phyloP scores from a whole-genome alignment of 805 yeast genomes.

The Hanseniaspora hatyaiensis region DNA sequence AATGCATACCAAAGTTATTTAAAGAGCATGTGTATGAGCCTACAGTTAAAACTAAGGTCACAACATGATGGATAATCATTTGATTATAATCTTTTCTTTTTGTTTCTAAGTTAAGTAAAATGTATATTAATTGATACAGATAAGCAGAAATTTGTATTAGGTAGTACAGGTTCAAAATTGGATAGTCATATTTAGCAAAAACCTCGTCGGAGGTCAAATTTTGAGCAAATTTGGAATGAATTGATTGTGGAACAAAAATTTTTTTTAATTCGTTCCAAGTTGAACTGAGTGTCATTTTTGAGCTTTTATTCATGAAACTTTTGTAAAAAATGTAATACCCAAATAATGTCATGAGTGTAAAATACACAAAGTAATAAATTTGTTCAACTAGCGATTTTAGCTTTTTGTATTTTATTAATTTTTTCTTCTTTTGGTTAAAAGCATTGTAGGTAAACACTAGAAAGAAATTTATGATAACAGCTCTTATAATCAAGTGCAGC shows the following conservation, averaged over 20 bases:
- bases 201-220: not conserved
- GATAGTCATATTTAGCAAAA: not conserved
- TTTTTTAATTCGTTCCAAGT: slow-evolving; percentile 6
- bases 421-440: not conserved
- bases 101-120: slow-evolving; percentile 53
- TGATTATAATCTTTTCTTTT: slow-evolving; percentile 72
- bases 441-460: not conserved
- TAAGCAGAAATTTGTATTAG: slow-evolving; percentile 62
- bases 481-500: slow-evolving; percentile 14
- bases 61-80: slow-evolving; percentile 81
- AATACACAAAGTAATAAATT: slow-evolving; percentile 11
- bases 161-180: slow-evolving; percentile 50
- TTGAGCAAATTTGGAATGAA: not conserved
- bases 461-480: slow-evolving; percentile 1
- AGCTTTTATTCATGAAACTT: not conserved
- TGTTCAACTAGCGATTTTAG: slow-evolving; percentile 14
- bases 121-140: slow-evolving; percentile 65
- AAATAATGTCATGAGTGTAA: not conserved
- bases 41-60: slow-evolving; percentile 53
- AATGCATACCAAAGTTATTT: slow-evolving; percentile 42
- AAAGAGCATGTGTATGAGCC: slow-evolving; percentile 68
- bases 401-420: slow-evolving; percentile 7
- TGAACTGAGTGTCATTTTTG: not conserved
- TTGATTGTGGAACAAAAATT: slow-evolving; percentile 12
- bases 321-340: slow-evolving; percentile 12